phyloP scores from a whole-genome alignment of 2,329 filamentous ascomycete species.

The Pseudonectria foliicola region DNA sequence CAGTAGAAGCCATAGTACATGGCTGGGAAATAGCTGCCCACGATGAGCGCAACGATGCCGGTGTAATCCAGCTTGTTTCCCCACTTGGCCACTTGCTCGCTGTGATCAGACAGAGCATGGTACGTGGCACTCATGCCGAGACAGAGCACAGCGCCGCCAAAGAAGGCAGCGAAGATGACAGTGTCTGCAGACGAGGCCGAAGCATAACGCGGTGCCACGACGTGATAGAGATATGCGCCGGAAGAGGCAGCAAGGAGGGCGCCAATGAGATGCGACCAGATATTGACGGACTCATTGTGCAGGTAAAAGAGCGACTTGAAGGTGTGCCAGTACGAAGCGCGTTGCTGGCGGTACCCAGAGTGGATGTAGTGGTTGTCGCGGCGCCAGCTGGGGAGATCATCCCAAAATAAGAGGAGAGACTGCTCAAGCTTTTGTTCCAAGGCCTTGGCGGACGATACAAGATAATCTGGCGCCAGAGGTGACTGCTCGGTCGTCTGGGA shows the following conservation, averaged over 20 bases:
- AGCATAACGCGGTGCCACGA: slow-evolving; percentile 58
- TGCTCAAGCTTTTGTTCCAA: slow-evolving; percentile 34
- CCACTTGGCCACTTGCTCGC: slow-evolving; percentile 65
- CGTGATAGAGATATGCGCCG: slow-evolving; percentile 46
- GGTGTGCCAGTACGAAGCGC: slow-evolving; percentile 40
- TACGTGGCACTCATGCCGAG: slow-evolving; percentile 78
- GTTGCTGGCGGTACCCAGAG: slow-evolving; percentile 45
- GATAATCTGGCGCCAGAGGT: slow-evolving; percentile 17
- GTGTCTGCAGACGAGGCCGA: slow-evolving; percentile 56
- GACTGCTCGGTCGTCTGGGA: slow-evolving; percentile 10
- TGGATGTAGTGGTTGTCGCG: slow-evolving; percentile 53
- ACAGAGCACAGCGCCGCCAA: slow-evolving; percentile 64
- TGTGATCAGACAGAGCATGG: slow-evolving; percentile 83
- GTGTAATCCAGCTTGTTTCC: slow-evolving; percentile 94
- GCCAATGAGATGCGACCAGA: slow-evolving; percentile 60
- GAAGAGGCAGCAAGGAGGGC: slow-evolving; percentile 49
- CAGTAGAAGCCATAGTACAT: slow-evolving; percentile 83
- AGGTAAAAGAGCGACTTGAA: slow-evolving; percentile 43
- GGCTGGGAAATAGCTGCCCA: slow-evolving; percentile 83
- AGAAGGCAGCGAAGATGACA: slow-evolving; percentile 71
- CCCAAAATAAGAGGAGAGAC: slow-evolving; percentile 45
- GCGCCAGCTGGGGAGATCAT: slow-evolving; percentile 52
- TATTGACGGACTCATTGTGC: slow-evolving; percentile 58
- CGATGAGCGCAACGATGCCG: slow-evolving; percentile 86
- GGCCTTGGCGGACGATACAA: slow-evolving; percentile 21